Conservation (phyloP, 1,284 basidiomycete genomes). For the Schizophyllum commune region DNA sequence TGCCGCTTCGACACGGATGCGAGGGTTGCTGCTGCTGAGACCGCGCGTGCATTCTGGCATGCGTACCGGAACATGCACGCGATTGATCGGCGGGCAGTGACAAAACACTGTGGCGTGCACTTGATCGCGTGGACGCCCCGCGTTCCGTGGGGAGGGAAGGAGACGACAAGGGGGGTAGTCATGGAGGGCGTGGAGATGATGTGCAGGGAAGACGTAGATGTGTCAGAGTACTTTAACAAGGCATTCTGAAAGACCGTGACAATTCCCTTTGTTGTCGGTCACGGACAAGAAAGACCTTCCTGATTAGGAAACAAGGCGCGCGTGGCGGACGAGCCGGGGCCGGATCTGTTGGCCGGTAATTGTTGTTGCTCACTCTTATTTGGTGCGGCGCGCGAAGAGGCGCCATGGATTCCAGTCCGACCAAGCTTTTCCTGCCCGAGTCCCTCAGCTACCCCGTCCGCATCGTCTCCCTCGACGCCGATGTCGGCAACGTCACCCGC, state of each 20-base stretch:
- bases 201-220: background rate
- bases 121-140: constrained; percentile 37
- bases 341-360: background rate
- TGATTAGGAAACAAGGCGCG: background rate
- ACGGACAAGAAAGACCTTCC: background rate
- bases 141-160: constrained; percentile 34
- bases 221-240: constrained; percentile 19
- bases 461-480: constrained; percentile 56
- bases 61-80: constrained; percentile 15
- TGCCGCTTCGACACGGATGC: constrained; percentile 31
- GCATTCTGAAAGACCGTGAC: constrained; percentile 1
- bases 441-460: constrained; percentile 76
- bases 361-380: background rate
- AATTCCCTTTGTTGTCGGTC: background rate
- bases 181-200: constrained; percentile 37
- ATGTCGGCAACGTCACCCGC: constrained; percentile 42
- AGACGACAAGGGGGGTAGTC: constrained; percentile 38
- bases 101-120: constrained; percentile 44
- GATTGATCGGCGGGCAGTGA: constrained; percentile 11
- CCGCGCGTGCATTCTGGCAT: background rate
- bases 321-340: background rate
- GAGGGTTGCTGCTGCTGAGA: constrained; percentile 13
- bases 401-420: background rate
- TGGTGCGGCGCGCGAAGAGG: background rate
- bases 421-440: constrained; percentile 45